Percentiles rank a stretch among this genome's conserved stretches.
Conservation (phyloP, 1,284 basidiomycete genomes). For the Bondarzewia mesenterica region DNA sequence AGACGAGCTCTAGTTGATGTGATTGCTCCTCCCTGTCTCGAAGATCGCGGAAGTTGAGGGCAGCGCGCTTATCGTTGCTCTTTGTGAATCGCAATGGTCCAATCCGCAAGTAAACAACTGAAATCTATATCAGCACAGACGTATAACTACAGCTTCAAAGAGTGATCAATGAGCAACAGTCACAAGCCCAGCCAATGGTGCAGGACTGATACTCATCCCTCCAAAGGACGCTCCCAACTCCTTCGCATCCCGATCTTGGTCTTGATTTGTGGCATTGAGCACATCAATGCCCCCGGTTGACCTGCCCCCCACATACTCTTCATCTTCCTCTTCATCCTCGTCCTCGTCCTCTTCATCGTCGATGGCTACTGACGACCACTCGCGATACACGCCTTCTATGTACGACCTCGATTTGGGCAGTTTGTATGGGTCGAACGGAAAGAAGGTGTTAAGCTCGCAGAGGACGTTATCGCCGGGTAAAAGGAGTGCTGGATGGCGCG, state of each 20-base stretch:
- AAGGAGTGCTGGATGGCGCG: slow-evolving; percentile 8
- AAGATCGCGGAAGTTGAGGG: no score
- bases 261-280: no score
- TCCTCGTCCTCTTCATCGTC: slow-evolving; percentile 64
- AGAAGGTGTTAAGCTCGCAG: slow-evolving; percentile 86
- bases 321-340: slow-evolving; percentile 40
- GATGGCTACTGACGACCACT: slow-evolving; percentile 72
- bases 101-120: neutral
- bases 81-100: no score
- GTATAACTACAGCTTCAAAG: neutral
- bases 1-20: no score
- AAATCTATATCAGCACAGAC: no score
- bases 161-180: neutral
- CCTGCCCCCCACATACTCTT: slow-evolving; percentile 24
- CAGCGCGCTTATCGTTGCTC: no score
- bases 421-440: slow-evolving; percentile 97
- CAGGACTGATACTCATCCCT: slow-evolving; percentile 75
- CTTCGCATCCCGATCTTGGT: slow-evolving; percentile 20
- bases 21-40: no score
- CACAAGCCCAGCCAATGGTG: slow-evolving; percentile 1
- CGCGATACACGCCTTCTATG: slow-evolving; percentile 66
- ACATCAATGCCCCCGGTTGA: slow-evolving; percentile 10
- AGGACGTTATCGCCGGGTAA: slow-evolving; percentile 35
- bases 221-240: slow-evolving; percentile 58
- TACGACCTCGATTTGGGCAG: slow-evolving; percentile 69